These are phyloP conservation scores for Colletotrichum aenigma DNA, from an alignment of 2,329 filamentous ascomycete species.

Conservation along the genomic window DNA sequence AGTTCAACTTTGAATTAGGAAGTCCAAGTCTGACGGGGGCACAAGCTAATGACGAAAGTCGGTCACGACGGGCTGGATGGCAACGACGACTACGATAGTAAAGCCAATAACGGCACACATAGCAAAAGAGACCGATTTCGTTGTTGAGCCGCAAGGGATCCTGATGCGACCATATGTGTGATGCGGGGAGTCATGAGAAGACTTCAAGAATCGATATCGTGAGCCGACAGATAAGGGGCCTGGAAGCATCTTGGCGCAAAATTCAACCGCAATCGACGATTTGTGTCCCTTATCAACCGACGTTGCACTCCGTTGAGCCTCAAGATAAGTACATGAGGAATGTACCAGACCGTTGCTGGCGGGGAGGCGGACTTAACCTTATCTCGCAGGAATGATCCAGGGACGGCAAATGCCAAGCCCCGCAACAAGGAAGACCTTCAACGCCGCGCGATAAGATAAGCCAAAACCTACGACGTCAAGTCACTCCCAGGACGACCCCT, in stretches of 20 bases:
- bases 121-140: no score
- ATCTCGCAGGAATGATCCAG: constrained; percentile 9
- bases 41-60: no score
- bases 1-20: no score
- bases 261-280: neutral
- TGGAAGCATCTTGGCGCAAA: neutral
- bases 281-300: neutral
- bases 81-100: no score
- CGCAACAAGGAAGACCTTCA: constrained; percentile 2
- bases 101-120: no score
- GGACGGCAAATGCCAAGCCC: constrained; percentile 8
- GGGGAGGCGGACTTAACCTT: constrained; percentile 2
- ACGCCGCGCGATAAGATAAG: constrained; percentile 19
- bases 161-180: neutral
- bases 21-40: no score
- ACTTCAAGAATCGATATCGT: neutral
- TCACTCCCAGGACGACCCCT: constrained; percentile 1
- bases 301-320: constrained; percentile 8
- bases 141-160: no score
- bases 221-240: neutral
- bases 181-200: neutral
- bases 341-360: neutral
- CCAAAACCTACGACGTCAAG: constrained; percentile 15
- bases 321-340: neutral
- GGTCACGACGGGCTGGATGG: no score